phyloP scores from a whole-genome alignment of 1,139 yeast genomes.

The Fermentozyma sake region DNA sequence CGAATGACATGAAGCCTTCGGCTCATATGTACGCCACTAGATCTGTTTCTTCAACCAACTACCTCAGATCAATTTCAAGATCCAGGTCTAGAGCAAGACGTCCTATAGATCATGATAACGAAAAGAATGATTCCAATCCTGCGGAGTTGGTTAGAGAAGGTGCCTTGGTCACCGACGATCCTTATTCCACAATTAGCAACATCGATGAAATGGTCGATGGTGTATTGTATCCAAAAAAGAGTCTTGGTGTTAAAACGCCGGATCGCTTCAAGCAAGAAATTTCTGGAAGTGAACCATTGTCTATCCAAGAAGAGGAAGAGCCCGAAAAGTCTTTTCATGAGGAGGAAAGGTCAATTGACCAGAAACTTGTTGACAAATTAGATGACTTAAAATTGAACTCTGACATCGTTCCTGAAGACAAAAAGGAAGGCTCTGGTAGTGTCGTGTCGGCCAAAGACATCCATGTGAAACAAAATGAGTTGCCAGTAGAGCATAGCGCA shows the following conservation, averaged over 20 bases:
- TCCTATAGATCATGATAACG: slow-evolving; percentile 21
- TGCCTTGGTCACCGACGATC: slow-evolving; percentile 45
- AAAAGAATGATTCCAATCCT: slow-evolving; percentile 42
- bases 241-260: neutral
- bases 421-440: slow-evolving; percentile 4
- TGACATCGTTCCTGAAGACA: slow-evolving; percentile 2
- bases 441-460: neutral
- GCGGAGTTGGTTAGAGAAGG: slow-evolving; percentile 40
- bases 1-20: slow-evolving; percentile 12
- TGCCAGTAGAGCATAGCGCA: neutral
- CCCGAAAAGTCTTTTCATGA: neutral
- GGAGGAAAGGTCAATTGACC: neutral
- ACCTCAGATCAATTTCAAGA: slow-evolving; percentile 58
- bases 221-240: slow-evolving; percentile 22
- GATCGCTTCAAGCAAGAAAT: slow-evolving; percentile 1
- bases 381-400: slow-evolving; percentile 1
- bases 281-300: too few species aligned
- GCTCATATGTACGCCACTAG: slow-evolving; percentile 26
- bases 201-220: slow-evolving; percentile 41
- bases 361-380: neutral
- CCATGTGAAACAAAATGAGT: neutral
- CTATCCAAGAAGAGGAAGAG: slow-evolving; percentile 5
- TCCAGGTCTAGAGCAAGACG: slow-evolving; percentile 58
- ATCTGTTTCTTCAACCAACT: slow-evolving; percentile 39
- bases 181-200: slow-evolving; percentile 36